Percentiles rank a stretch among this genome's conserved stretches.
phyloP scores from a whole-genome alignment of 2,329 filamentous ascomycete species.

The Pyrenochaeta sp. region DNA sequence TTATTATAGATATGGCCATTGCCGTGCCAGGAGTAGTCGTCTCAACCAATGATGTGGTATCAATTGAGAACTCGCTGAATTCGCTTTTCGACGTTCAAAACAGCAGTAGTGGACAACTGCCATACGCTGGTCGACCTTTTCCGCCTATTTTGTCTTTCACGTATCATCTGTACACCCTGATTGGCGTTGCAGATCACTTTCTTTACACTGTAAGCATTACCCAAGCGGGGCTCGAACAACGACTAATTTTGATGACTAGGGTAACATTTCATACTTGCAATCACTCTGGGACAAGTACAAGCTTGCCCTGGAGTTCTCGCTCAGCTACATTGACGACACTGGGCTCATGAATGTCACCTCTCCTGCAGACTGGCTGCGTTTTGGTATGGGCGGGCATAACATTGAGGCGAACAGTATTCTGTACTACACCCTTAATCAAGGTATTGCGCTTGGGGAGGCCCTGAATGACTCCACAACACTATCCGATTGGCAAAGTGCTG shows the following conservation, averaged over 20 bases:
- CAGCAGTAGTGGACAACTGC: slow-evolving; percentile 54
- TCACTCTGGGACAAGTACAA: slow-evolving; percentile 57
- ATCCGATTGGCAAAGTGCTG: slow-evolving; percentile 52
- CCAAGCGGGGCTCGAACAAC: neutral
- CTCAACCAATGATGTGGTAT: slow-evolving; percentile 62
- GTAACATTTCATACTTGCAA: slow-evolving; percentile 51
- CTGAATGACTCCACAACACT: slow-evolving; percentile 54
- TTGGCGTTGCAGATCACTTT: slow-evolving; percentile 57
- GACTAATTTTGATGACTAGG: slow-evolving; percentile 26
- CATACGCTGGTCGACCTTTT: slow-evolving; percentile 61
- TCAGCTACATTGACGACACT: slow-evolving; percentile 53
- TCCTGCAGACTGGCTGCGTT: slow-evolving; percentile 57
- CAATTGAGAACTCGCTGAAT: slow-evolving; percentile 60
- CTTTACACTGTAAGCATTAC: slow-evolving; percentile 46
- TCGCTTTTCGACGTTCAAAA: slow-evolving; percentile 59
- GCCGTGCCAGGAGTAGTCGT: slow-evolving; percentile 64
- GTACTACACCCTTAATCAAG: slow-evolving; percentile 62
- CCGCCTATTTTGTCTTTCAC: slow-evolving; percentile 57
- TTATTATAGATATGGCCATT: slow-evolving; percentile 62
- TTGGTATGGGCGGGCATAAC: slow-evolving; percentile 61
- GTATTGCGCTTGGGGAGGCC: slow-evolving; percentile 60
- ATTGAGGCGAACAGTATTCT: slow-evolving; percentile 58
- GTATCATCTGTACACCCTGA: slow-evolving; percentile 63
- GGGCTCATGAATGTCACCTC: slow-evolving; percentile 58
- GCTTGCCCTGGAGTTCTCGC: slow-evolving; percentile 53